Evolutionary conservation across 305 asterid species (phyloP).

Genomic region (Fraxinus baroniana): DNA sequence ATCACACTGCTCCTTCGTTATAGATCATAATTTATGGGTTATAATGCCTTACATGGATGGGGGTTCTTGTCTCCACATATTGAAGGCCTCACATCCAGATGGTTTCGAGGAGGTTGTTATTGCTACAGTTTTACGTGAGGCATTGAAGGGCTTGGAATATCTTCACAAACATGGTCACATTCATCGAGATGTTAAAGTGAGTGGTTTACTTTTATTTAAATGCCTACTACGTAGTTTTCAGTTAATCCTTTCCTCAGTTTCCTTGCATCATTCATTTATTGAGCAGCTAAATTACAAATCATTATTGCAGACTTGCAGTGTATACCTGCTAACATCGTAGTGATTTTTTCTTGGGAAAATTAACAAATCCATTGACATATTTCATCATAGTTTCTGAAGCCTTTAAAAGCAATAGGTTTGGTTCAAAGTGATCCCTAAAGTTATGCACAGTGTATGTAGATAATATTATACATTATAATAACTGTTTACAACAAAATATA

Average conservation of each 20-base stretch:
- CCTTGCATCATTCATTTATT: conserved; percentile 9
- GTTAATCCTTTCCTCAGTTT: conserved; percentile 6
- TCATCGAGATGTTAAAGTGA: conserved; percentile 95
- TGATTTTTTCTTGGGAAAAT: not conserved
- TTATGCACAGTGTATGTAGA: not conserved
- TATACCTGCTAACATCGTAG: not conserved
- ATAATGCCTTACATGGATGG: conserved; percentile 97
- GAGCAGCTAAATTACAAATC: conserved; percentile 1
- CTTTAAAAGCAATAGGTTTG: not conserved
- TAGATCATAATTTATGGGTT: conserved; percentile 87
- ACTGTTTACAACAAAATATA: not conserved
- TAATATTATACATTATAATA: not conserved
- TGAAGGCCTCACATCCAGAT: conserved; percentile 84
- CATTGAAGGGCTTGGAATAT: conserved; percentile 83
- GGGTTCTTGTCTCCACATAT: conserved; percentile 95
- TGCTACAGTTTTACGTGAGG: conserved; percentile 87
- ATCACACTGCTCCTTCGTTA: conserved; percentile 88
- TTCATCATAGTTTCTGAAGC: not conserved
- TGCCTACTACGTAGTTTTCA: not conserved
- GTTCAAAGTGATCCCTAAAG: not conserved
- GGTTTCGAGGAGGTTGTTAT: conserved; percentile 94
- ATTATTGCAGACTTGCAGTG: not conserved
- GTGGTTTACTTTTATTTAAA: conserved; percentile 19
- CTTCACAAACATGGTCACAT: conserved; percentile 97
- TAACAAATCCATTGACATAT: not conserved